Evolutionary conservation across 768 basidiomycete species (phyloP).

Genomic region (Hericium coralloides): DNA sequence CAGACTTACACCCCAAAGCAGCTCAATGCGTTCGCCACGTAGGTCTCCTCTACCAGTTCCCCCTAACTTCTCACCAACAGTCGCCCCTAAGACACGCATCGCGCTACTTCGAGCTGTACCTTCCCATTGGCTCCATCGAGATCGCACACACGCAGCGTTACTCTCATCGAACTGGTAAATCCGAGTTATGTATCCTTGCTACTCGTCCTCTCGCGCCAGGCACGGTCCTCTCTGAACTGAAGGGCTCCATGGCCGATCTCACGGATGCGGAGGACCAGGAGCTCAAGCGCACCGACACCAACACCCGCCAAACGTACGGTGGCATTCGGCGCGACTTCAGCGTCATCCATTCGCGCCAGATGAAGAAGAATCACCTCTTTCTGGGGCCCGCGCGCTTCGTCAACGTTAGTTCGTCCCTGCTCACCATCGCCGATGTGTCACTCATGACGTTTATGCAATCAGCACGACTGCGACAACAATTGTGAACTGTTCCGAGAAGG

Average conservation of each 20-base stretch:
- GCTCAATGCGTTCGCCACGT: constrained; percentile 90
- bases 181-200: constrained; percentile 80
- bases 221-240: constrained; percentile 73
- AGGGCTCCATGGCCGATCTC: constrained; percentile 85
- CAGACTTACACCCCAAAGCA: constrained; percentile 72
- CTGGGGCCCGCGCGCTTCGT: constrained; percentile 89
- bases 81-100: constrained; percentile 60
- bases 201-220: constrained; percentile 63
- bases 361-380: constrained; percentile 89
- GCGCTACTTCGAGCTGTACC: constrained; percentile 82
- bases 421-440: constrained; percentile 1
- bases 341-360: constrained; percentile 84
- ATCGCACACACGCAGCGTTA: constrained; percentile 86
- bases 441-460: constrained; percentile 10
- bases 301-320: constrained; percentile 36
- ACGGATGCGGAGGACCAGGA: constrained; percentile 82
- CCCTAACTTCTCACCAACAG: constrained; percentile 14
- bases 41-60: constrained; percentile 31
- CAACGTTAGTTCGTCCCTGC: constrained; percentile 48
- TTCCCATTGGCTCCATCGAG: constrained; percentile 76
- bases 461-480: constrained; percentile 90
- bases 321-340: constrained; percentile 78
- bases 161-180: constrained; percentile 80
- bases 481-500: constrained; percentile 85
- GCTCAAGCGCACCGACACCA: constrained; percentile 72